These are phyloP conservation scores for Arabis hirsuta DNA, from an alignment of 345 rosid species.

Conservation along the genomic window DNA sequence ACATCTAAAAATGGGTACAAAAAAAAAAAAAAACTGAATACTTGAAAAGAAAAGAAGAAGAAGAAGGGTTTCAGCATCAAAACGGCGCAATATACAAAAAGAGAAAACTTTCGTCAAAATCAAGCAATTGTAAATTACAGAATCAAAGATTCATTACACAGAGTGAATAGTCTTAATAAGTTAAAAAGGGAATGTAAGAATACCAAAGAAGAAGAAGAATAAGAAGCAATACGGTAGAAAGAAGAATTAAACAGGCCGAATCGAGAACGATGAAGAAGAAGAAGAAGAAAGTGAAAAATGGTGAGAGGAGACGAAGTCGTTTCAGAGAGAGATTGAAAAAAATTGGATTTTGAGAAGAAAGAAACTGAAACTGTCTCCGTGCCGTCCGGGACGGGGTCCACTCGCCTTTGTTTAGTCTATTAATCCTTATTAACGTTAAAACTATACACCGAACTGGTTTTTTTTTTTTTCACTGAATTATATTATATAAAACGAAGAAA, in stretches of 20 bases:
- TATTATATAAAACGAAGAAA: no score
- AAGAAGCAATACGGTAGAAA: not conserved
- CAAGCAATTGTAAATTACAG: not conserved
- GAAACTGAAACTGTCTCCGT: conserved; percentile 42
- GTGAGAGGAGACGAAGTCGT: conserved; percentile 39
- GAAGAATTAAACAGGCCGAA: not conserved
- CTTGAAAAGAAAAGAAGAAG: not conserved
- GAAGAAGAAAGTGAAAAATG: conserved; percentile 26
- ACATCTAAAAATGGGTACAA: not conserved
- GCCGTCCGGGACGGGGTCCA: conserved; percentile 47
- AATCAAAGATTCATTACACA: not conserved
- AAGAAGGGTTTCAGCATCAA: not conserved
- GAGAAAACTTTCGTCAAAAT: not conserved
- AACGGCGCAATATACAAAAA: not conserved
- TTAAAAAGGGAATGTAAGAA: not conserved
- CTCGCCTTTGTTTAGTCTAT: not conserved
- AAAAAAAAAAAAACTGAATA: conserved; percentile 1
- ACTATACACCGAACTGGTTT: not conserved
- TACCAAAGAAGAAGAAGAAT: conserved; percentile 19
- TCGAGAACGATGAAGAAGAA: conserved; percentile 13
- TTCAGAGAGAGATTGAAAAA: not conserved
- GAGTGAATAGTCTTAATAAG: not conserved
- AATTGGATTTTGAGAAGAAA: conserved; percentile 6
- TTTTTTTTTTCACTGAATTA: no score
- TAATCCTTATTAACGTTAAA: not conserved